Percentiles rank a stretch among this genome's conserved stretches.
These are phyloP conservation scores for Trichoderma simmonsii DNA, from an alignment of 2,329 filamentous ascomycete genomes.

Conservation along the genomic window DNA sequence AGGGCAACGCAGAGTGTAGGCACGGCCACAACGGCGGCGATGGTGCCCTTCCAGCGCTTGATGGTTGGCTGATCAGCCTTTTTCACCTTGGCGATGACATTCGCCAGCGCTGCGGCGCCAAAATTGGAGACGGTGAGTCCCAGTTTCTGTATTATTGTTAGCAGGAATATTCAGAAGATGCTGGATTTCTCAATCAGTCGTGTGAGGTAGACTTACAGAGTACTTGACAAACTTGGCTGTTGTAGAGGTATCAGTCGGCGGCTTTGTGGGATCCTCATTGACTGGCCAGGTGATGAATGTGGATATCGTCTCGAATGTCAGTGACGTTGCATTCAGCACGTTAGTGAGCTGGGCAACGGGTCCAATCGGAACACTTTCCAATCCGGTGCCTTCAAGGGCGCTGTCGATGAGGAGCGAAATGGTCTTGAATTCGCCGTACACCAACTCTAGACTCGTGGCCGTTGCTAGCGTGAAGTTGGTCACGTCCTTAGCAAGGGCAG, in stretches of 20 bases:
- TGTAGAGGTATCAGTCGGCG: neutral
- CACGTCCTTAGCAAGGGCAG: neutral
- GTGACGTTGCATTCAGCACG: neutral
- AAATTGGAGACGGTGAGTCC: neutral
- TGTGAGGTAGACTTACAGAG: neutral
- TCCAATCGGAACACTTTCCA: neutral
- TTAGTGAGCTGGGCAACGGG: neutral
- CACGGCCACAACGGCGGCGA: neutral
- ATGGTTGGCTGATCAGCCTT: neutral
- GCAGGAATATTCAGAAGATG: neutral
- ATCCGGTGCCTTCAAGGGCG: neutral
- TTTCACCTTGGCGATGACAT: neutral
- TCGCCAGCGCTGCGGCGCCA: neutral
- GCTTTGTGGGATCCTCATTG: neutral
- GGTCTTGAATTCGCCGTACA: neutral
- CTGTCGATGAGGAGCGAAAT: neutral
- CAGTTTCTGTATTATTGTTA: neutral
- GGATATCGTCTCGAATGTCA: neutral
- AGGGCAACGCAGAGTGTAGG: neutral
- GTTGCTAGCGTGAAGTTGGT: neutral
- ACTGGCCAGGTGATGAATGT: neutral
- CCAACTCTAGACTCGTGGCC: neutral
- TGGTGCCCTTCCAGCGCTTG: neutral
- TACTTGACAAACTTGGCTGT: neutral
- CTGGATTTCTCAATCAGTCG: neutral